phyloP scores from a whole-genome alignment of 345 rosid species.

The Hibiscus tridactylites region DNA sequence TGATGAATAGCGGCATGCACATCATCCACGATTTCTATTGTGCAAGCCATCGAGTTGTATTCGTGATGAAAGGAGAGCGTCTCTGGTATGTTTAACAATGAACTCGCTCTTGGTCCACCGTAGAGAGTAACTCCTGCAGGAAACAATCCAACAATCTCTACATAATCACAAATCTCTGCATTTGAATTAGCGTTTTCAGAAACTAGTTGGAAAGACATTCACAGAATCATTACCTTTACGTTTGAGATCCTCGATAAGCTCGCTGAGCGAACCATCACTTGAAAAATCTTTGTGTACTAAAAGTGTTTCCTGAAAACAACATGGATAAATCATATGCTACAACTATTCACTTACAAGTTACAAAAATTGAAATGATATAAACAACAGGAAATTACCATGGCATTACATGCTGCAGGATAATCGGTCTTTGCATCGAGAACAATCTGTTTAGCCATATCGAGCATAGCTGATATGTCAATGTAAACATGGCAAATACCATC shows the following conservation, averaged over 20 bases:
- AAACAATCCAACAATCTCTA: too few relatives aligned
- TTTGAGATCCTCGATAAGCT: constrained; percentile 15
- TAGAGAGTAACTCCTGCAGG: constrained; percentile 40
- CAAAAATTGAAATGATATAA: too few relatives aligned
- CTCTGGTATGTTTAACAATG: constrained; percentile 31
- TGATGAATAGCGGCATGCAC: constrained; percentile 51
- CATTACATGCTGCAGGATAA: constrained; percentile 73
- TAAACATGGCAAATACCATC: constrained; percentile 73
- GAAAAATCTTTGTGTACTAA: constrained; percentile 23
- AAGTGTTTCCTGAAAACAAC: constrained; percentile 25
- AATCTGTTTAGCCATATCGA: constrained; percentile 48
- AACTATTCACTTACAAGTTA: too few relatives aligned
- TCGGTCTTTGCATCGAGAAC: constrained; percentile 61
- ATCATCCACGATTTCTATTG: constrained; percentile 58
- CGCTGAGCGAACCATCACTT: constrained; percentile 6
- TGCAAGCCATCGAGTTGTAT: constrained; percentile 55
- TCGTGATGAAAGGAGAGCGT: constrained; percentile 44
- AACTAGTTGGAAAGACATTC: too few relatives aligned
- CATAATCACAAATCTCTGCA: too few relatives aligned
- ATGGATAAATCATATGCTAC: neutral
- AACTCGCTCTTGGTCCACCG: constrained; percentile 52
- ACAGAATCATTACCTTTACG: constrained; percentile 14
- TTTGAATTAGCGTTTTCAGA: too few relatives aligned
- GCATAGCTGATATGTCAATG: constrained; percentile 57
- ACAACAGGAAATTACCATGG: constrained; percentile 39